Evolutionary conservation across 495 filamentous ascomycete genomes (phyloP), one percentile per base, ranked within the genome.

Genomic region (Lasiosphaeria miniovina): DNA sequence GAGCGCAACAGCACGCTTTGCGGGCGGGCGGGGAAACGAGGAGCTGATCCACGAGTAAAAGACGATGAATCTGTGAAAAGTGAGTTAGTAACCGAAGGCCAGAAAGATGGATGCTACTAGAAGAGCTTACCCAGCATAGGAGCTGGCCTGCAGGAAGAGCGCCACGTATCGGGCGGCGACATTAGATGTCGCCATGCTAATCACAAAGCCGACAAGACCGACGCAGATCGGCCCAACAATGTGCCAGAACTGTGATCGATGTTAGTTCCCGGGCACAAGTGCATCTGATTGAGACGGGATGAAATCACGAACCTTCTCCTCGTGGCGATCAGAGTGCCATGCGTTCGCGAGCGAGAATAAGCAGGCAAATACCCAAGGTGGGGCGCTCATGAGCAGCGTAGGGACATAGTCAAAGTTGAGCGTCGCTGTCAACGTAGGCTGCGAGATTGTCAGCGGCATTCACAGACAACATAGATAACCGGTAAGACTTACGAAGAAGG

Each of bases 21-120:
- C 83, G 0, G 87, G 89, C 3, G 90, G 90, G 24, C 90, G 83
- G 0, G 89, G 88, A 40, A 93, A 80, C 0, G 85, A 76, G 55
- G 88, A 90, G 10, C 78, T 83, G 65, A 92, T 91, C 89, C 89
- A 93, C 15, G 84, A 86, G 50, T 92, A 79, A 36, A 83, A 82
- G 4, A 92, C 87, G 33, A 89, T 88, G 67, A 88, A 91, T 1
- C 67, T 65, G 50, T 5, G 8, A 10, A n/a, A 43, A 9, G 15
- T n/a, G n/a, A 2, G 53, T 62, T 41, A 57, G 60, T 8, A 35
- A 5, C 24, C 4, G 12, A 4, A 48, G n/a, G 41, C 3, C n/a
- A 51, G 7, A 24, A 24, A 36, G 24, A n/a, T 24, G 35, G 35
- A 36, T 10, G n/a, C n/a, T 4, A 50, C n/a, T 7, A 62, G 5